Evolutionary conservation across 2,329 filamentous ascomycete species (phyloP).

Genomic region (Tolypocladium amazonense): DNA sequence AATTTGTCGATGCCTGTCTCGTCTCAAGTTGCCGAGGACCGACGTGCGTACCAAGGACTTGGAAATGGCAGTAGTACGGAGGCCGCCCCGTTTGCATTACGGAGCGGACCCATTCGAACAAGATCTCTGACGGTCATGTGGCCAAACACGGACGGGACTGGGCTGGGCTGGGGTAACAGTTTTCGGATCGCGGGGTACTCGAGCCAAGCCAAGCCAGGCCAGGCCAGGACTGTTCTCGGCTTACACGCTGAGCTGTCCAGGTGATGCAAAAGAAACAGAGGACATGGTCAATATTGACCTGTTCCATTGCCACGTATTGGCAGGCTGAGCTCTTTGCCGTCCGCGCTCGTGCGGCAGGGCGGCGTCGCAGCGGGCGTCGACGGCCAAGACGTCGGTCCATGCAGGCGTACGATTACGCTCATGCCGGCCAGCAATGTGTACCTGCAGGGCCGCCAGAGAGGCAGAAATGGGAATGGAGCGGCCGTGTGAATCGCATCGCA

Average conservation of each 20-base stretch:
- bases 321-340: too few relatives aligned
- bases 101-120: not conserved
- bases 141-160: not conserved
- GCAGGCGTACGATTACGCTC: not conserved
- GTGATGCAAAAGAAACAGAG: not conserved
- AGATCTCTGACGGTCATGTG: constrained; percentile 4
- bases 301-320: not conserved
- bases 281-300: not conserved
- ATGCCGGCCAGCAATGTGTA: not conserved
- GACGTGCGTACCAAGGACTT: not conserved
- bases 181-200: not conserved
- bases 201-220: not conserved
- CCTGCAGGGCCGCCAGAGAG: not conserved
- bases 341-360: not conserved
- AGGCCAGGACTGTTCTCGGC: not conserved
- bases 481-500: too few relatives aligned
- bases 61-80: not conserved
- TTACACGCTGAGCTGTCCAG: not conserved
- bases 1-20: not conserved
- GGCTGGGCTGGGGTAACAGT: not conserved
- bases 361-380: not conserved
- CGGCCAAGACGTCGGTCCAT: not conserved
- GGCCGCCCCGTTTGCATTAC: not conserved
- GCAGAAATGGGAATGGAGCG: too few relatives aligned
- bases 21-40: not conserved